Evolutionary conservation across 2,329 filamentous ascomycete species (phyloP).

Genomic region (Stachybotrys echinatus): DNA sequence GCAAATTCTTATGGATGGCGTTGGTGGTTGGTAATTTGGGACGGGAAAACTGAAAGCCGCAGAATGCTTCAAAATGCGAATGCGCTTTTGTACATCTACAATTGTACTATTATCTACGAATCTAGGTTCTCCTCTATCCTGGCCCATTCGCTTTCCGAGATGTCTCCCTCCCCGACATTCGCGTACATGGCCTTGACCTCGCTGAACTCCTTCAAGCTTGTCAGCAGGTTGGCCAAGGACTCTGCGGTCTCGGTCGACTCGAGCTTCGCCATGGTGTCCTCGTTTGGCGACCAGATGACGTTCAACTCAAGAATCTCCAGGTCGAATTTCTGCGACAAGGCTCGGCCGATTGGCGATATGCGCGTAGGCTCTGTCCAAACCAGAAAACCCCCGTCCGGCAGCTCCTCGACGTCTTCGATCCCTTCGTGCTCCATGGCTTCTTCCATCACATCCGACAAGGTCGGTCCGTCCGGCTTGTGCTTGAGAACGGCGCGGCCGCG

Average conservation of each 20-base stretch:
- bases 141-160: constrained; percentile 50
- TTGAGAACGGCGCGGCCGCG: constrained; percentile 71
- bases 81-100: background rate
- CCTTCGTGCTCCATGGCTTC: constrained; percentile 77
- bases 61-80: background rate
- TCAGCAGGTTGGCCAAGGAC: constrained; percentile 54
- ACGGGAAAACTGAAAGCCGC: background rate
- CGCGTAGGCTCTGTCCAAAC: constrained; percentile 40
- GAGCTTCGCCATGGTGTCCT: constrained; percentile 66
- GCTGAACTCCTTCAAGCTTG: constrained; percentile 57
- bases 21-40: background rate
- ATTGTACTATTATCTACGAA: constrained; percentile 24
- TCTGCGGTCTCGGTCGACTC: constrained; percentile 51
- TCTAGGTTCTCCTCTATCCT: constrained; percentile 48
- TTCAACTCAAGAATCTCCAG: constrained; percentile 69
- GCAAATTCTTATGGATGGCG: background rate
- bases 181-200: constrained; percentile 77
- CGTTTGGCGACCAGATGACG: constrained; percentile 80
- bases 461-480: constrained; percentile 37
- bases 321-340: constrained; percentile 56
- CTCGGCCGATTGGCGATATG: constrained; percentile 27
- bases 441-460: constrained; percentile 70
- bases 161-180: constrained; percentile 53
- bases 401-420: constrained; percentile 65
- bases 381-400: constrained; percentile 64